phyloP scores from a whole-genome alignment of 176 grass and related monocot genomes.

The Miscanthus lutarioriparius region DNA sequence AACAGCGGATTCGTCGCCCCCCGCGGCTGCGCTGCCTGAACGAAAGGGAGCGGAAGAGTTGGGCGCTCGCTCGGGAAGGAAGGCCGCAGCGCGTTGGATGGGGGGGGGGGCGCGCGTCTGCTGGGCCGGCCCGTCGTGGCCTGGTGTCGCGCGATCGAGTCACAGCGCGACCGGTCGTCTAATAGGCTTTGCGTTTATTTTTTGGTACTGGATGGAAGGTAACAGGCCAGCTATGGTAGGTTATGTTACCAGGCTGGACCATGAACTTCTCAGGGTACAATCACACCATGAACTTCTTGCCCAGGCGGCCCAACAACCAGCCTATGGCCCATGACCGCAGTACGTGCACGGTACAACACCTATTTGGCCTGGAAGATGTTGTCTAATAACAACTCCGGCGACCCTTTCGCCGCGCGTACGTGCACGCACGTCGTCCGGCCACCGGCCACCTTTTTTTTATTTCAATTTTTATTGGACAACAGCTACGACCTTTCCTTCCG shows the following conservation, averaged over 20 bases:
- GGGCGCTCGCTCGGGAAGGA: no score
- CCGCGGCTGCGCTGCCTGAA: no score
- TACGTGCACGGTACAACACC: background rate
- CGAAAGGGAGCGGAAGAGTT: no score
- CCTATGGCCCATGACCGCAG: background rate
- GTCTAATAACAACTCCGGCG: background rate
- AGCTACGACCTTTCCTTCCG: background rate
- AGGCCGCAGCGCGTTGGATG: no score
- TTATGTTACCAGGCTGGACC: background rate
- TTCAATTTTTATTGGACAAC: background rate
- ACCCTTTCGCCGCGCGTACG: background rate
- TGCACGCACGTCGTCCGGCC: constrained; percentile 34
- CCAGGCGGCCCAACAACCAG: background rate
- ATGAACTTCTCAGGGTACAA: background rate
- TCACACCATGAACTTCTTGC: no score
- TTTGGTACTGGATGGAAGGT: background rate
- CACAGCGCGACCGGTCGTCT: no score
- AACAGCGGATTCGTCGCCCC: no score
- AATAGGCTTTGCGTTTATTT: no score
- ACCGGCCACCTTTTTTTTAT: background rate
- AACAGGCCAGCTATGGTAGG: background rate
- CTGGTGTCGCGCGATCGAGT: no score
- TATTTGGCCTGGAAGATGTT: background rate
- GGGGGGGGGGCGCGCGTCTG: no score
- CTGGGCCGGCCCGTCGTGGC: no score